Evolutionary conservation across 2,329 filamentous ascomycete species (phyloP).

Genomic region (Cadophora sp.): DNA sequence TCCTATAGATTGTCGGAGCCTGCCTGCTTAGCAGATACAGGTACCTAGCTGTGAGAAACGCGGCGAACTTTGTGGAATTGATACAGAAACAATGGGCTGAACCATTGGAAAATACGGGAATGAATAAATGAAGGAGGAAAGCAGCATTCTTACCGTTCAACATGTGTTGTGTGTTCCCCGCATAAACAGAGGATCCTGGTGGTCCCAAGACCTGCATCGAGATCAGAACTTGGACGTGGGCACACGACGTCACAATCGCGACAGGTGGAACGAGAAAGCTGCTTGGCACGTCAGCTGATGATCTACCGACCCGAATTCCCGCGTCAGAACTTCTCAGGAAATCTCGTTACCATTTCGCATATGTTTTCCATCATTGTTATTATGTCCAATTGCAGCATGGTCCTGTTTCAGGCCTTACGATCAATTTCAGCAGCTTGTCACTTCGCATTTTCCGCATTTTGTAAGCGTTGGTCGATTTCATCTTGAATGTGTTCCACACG

Average conservation of each 20-base stretch:
- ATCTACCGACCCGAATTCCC: background rate
- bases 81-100: background rate
- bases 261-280: background rate
- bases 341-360: no score
- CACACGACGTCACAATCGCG: conserved; percentile 6
- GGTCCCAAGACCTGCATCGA: conserved; percentile 7
- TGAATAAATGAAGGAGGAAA: background rate
- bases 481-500: no score
- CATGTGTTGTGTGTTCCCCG: background rate
- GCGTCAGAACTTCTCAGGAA: no score
- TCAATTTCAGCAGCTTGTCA: no score
- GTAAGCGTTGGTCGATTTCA: no score
- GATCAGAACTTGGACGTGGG: background rate
- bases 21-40: background rate
- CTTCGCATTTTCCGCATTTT: no score
- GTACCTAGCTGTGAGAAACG: conserved; percentile 1
- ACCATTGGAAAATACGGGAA: background rate
- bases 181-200: background rate
- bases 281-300: conserved; percentile 11
- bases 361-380: no score
- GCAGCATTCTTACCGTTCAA: background rate
- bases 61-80: background rate
- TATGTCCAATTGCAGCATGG: no score
- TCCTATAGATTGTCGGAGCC: background rate
- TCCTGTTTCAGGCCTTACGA: no score